These are phyloP conservation scores for Poa annua DNA, from an alignment of 176 grass and related monocot species.

Conservation along the genomic window DNA sequence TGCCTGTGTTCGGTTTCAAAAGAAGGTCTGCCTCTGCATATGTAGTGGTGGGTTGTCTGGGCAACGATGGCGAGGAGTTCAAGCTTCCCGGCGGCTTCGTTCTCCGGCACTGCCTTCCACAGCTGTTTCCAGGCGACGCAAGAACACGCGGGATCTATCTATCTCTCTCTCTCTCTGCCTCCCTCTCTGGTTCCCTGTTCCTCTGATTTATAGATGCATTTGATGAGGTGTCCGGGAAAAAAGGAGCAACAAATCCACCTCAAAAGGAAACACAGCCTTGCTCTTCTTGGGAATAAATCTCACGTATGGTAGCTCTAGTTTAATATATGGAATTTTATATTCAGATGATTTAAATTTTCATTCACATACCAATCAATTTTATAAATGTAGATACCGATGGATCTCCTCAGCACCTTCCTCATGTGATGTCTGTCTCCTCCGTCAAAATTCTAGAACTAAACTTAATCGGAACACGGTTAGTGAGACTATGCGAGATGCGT, in stretches of 20 bases:
- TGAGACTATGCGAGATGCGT: background rate
- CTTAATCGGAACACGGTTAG: background rate
- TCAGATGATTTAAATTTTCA: too few species aligned
- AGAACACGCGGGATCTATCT: background rate
- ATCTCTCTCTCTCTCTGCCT: background rate
- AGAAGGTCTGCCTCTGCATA: background rate
- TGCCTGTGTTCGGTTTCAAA: too few species aligned
- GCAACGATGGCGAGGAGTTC: too few species aligned
- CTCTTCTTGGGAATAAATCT: background rate
- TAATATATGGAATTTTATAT: background rate
- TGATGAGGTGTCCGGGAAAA: background rate
- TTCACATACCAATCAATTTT: too few species aligned
- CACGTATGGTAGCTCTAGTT: background rate
- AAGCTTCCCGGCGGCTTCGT: conserved; percentile 18
- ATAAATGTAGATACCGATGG: too few species aligned
- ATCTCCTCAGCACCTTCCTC: too few species aligned
- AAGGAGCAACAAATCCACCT: background rate
- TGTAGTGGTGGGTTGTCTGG: background rate
- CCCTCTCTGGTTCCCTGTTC: background rate
- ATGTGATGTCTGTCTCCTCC: too few species aligned
- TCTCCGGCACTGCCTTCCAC: background rate
- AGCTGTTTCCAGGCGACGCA: conserved; percentile 24
- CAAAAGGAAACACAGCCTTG: background rate
- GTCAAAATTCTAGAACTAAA: too few species aligned
- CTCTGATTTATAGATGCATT: conserved; percentile 11